Evolutionary conservation across 2,329 filamentous ascomycete genomes (phyloP).

Genomic region (Drechslerella dactyloides): DNA sequence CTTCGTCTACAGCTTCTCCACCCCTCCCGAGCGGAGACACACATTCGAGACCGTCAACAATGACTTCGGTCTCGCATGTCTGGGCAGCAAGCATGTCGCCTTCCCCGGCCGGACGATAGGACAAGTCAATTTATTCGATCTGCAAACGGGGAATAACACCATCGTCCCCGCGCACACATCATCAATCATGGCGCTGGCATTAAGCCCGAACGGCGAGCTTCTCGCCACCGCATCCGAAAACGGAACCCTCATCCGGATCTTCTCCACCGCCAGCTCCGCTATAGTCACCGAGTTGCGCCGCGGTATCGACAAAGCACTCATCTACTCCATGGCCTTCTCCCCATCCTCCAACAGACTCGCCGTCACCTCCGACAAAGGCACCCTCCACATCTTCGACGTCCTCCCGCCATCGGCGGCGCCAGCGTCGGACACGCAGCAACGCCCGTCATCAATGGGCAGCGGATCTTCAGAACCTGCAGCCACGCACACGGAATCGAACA

Average conservation of each 20-base stretch:
- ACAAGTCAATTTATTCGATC: slow-evolving; percentile 85
- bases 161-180: slow-evolving; percentile 91
- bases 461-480: slow-evolving; percentile 49
- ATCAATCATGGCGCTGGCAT: slow-evolving; percentile 75
- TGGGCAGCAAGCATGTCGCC: slow-evolving; percentile 75
- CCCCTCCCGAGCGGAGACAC: slow-evolving; percentile 72
- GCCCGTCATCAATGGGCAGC: slow-evolving; percentile 31
- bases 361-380: slow-evolving; percentile 95
- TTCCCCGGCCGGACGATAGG: slow-evolving; percentile 87
- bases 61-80: slow-evolving; percentile 76
- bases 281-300: slow-evolving; percentile 83
- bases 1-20: slow-evolving; percentile 78
- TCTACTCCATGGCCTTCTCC: slow-evolving; percentile 87
- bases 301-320: slow-evolving; percentile 83
- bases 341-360: slow-evolving; percentile 80
- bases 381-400: slow-evolving; percentile 90
- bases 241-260: slow-evolving; percentile 88
- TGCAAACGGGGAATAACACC: slow-evolving; percentile 79
- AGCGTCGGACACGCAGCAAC: slow-evolving; percentile 37
- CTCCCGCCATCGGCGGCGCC: slow-evolving; percentile 51
- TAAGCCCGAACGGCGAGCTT: slow-evolving; percentile 80
- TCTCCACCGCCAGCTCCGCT: slow-evolving; percentile 78
- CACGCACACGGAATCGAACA: slow-evolving; percentile 64
- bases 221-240: slow-evolving; percentile 89
- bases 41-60: slow-evolving; percentile 89